Evolutionary conservation across 1,139 yeast species (phyloP), one percentile per base, ranked within the genome.

Genomic region (Lodderomyces metapsilosis): DNA sequence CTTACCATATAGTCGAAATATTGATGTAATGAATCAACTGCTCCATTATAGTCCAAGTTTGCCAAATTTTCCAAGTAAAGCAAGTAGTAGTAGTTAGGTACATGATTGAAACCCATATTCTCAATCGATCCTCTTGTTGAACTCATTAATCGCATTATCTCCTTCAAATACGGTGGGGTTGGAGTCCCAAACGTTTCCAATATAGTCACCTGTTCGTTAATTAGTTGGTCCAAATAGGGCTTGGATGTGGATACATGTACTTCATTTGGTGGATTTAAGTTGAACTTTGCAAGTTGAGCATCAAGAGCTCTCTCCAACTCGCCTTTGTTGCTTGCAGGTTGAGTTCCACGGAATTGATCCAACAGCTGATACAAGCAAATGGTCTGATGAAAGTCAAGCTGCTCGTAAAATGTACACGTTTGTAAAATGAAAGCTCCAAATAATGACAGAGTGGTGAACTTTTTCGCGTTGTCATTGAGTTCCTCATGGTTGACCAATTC

Each of bases 1-100:
- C 92, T 81, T 62, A 86, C 83, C 81, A 87, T 83, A 54, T 88
- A 88, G 61, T 89, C 97, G 58, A 86, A 88, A 57, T 86, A 88
- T 47, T 88, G 79, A 58, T 88, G 96, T 20, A 89, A 64, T 2
- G 82, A 71, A 48, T 82, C 79, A 46, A 86, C 76, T 0, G 96
- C 86, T 2, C 79, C 82, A 53, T 84, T 88, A 52, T 86, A 88
- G 50, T 86, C 85, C 13, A 81, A 76, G 2, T 67, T 71, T 36
- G 76, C 71, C 51, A 88, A 70, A 37, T 78, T 74, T 47, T 84
- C 83, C 30, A 88, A 66, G 53, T 84, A 87, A 37, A 69, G 73
- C 34, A 87, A 71, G 50, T 85, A 84, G 53, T 83, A 78, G 18
- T 80, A 73, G 0, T 86, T 74, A 0, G 94, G 87, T 4, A 84